phyloP scores from a whole-genome alignment of 192 early-diverging fungal genomes.

The Podila epigama region DNA sequence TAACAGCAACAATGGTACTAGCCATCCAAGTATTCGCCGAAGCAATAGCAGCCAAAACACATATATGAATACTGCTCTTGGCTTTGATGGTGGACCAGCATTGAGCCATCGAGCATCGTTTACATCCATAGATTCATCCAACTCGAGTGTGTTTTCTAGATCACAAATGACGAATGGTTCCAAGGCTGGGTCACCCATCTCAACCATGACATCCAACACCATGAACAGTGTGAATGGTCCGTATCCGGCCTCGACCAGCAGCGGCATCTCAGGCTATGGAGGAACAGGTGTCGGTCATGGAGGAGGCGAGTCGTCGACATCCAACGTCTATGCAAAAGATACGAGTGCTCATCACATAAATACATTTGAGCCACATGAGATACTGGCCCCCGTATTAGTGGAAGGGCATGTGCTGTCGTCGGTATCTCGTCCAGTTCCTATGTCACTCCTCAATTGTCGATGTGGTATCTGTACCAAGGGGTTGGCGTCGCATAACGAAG shows the following conservation, averaged over 20 bases:
- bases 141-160: constrained; percentile 28
- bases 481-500: constrained; percentile 6
- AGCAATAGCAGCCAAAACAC: constrained; percentile 14
- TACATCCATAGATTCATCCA: constrained; percentile 40
- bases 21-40: constrained; percentile 3
- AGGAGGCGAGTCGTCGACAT: no score
- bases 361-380: not conserved
- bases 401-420: constrained; percentile 31
- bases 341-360: no score
- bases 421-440: constrained; percentile 20
- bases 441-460: constrained; percentile 17
- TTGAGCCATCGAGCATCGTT: constrained; percentile 28
- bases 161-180: not conserved
- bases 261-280: not conserved
- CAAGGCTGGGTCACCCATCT: constrained; percentile 23
- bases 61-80: not conserved
- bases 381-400: not conserved
- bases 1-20: no score
- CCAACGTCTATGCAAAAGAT: not conserved
- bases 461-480: constrained; percentile 28
- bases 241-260: not conserved
- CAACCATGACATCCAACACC: constrained; percentile 37
- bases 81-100: not conserved
- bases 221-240: constrained; percentile 45
- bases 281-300: not conserved